phyloP scores from a whole-genome alignment of 768 basidiomycete species.

The Leccinum obscurum region DNA sequence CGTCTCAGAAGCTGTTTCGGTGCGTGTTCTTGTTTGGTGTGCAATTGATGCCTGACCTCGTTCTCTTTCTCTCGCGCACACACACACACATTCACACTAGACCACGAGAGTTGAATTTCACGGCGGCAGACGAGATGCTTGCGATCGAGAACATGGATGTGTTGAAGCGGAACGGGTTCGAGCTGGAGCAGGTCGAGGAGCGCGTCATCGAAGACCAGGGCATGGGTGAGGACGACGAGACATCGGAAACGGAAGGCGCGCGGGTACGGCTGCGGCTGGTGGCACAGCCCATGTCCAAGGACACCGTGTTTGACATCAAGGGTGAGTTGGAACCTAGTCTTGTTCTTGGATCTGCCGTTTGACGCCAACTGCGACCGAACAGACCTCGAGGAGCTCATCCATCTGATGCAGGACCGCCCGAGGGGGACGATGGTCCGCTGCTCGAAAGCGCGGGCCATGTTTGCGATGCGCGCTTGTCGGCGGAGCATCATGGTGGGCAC shows the following conservation, averaged over 20 bases:
- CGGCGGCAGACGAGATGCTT: constrained; percentile 86
- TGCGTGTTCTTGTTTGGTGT: constrained; percentile 36
- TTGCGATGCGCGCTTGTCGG: constrained; percentile 93
- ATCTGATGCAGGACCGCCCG: constrained; percentile 78
- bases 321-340: constrained; percentile 42
- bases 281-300: constrained; percentile 90
- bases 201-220: constrained; percentile 2
- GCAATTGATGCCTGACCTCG: neutral
- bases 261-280: constrained; percentile 55
- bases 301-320: constrained; percentile 85
- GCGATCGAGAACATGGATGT: constrained; percentile 87
- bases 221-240: neutral
- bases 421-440: constrained; percentile 85
- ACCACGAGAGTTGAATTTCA: constrained; percentile 74
- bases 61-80: no score
- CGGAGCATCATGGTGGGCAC: constrained; percentile 97
- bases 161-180: constrained; percentile 86
- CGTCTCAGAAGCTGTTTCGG: constrained; percentile 84
- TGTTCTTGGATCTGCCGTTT: no score
- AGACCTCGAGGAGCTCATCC: constrained; percentile 94
- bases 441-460: constrained; percentile 92
- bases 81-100: constrained; percentile 38
- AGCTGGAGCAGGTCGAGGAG: constrained; percentile 61
- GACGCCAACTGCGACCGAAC: neutral
- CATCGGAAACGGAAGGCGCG: neutral